Conservation (phyloP, 1,139 yeast species). For the Hemisphaericaspora lyxosophila region DNA sequence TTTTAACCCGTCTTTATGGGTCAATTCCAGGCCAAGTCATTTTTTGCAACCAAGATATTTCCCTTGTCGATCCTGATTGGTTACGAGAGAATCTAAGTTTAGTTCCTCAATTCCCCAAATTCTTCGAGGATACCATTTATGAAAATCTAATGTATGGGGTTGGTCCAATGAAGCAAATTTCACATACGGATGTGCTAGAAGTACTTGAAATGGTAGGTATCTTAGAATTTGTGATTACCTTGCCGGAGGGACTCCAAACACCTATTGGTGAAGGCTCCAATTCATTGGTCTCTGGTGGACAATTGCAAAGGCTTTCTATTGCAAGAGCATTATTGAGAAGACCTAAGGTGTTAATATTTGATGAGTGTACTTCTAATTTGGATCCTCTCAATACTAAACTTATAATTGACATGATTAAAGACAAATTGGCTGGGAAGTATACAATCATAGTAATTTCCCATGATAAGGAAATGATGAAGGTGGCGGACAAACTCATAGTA, state of each 20-base stretch:
- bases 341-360: conserved; percentile 65
- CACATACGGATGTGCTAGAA: conserved; percentile 37
- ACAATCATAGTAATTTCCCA: conserved; percentile 62
- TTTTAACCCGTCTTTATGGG: conserved; percentile 53
- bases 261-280: conserved; percentile 50
- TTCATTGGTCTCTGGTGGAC: conserved; percentile 72
- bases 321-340: conserved; percentile 69
- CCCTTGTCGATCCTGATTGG: conserved; percentile 44
- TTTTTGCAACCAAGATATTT: conserved; percentile 44
- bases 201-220: conserved; percentile 50
- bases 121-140: conserved; percentile 65
- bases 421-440: conserved; percentile 29
- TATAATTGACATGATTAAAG: conserved; percentile 43
- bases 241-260: conserved; percentile 61
- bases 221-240: conserved; percentile 46
- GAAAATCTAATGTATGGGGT: conserved; percentile 70
- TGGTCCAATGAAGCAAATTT: conserved; percentile 20
- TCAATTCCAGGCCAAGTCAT: conserved; percentile 30
- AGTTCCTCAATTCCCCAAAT: conserved; percentile 66
- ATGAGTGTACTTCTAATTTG: conserved; percentile 79
- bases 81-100: conserved; percentile 55
- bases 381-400: conserved; percentile 54
- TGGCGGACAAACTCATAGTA: conserved; percentile 43
- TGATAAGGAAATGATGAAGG: conserved; percentile 53
- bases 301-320: conserved; percentile 71